Conservation (phyloP, 2,329 filamentous ascomycete species). For the Colletotrichum musicola region DNA sequence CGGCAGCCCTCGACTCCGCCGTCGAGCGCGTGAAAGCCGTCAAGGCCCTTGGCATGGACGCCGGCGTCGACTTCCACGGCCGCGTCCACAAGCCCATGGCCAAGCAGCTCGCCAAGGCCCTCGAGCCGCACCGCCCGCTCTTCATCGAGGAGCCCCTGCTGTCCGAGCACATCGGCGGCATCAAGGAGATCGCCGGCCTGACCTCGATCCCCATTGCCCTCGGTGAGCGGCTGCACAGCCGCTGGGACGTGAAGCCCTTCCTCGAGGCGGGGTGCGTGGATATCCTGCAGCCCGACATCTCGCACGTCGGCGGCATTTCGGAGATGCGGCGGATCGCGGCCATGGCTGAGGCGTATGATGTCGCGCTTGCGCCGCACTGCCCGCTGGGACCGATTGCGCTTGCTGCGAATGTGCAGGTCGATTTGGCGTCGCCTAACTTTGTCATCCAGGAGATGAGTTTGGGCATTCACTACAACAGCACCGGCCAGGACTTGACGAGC, state of each 20-base stretch:
- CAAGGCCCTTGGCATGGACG: constrained; percentile 77
- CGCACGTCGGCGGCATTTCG: constrained; percentile 79
- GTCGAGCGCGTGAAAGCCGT: constrained; percentile 78
- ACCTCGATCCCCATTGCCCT: constrained; percentile 77
- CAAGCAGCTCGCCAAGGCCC: constrained; percentile 76
- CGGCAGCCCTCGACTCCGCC: constrained; percentile 70
- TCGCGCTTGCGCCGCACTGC: constrained; percentile 80
- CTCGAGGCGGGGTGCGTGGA: constrained; percentile 77
- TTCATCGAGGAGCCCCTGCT: constrained; percentile 81
- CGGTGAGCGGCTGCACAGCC: constrained; percentile 77
- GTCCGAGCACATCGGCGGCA: constrained; percentile 75
- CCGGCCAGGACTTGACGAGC: constrained; percentile 73
- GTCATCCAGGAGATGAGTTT: constrained; percentile 83
- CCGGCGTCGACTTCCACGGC: constrained; percentile 83
- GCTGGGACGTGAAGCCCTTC: constrained; percentile 81
- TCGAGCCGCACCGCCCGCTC: constrained; percentile 77
- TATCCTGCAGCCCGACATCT: constrained; percentile 79
- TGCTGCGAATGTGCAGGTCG: constrained; percentile 78
- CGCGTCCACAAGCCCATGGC: constrained; percentile 85
- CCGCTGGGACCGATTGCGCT: constrained; percentile 80
- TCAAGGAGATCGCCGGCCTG: constrained; percentile 68
- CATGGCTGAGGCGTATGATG: constrained; percentile 81
- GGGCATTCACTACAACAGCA: constrained; percentile 83
- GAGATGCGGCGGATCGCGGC: constrained; percentile 77
- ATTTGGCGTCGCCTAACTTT: constrained; percentile 72